A percentile compares a stretch with the other conserved stretches of the same genome.
Evolutionary conservation across 2,329 filamentous ascomycete species (phyloP).

Genomic region (Fusarium aywerte): DNA sequence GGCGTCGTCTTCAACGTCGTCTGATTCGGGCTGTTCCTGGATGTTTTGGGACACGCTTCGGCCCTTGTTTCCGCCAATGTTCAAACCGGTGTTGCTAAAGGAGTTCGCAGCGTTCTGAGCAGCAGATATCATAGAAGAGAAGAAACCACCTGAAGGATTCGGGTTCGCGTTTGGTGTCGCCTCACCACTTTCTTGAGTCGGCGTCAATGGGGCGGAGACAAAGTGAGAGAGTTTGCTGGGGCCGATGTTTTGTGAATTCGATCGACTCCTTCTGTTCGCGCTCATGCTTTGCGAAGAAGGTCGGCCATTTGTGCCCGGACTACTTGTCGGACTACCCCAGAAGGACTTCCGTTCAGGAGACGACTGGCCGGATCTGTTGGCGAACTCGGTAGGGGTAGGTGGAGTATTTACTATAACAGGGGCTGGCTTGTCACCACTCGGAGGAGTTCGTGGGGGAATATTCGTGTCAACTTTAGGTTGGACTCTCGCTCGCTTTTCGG

Average conservation of each 20-base stretch:
- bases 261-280: conserved; percentile 68
- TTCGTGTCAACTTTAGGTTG: conserved; percentile 48
- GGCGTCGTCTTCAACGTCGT: conserved; percentile 53
- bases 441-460: conserved; percentile 60
- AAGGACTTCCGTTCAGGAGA: conserved; percentile 48
- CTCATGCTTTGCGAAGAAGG: conserved; percentile 75
- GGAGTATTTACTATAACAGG: conserved; percentile 73
- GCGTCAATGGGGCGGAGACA: conserved; percentile 77
- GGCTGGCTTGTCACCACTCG: conserved; percentile 55
- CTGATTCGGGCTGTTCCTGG: conserved; percentile 43
- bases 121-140: conserved; percentile 91
- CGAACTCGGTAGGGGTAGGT: conserved; percentile 68
- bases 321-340: conserved; percentile 43
- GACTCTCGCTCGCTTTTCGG: conserved; percentile 45
- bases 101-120: conserved; percentile 90
- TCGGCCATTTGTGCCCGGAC: conserved; percentile 61
- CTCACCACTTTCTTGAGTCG: conserved; percentile 74
- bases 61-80: conserved; percentile 59
- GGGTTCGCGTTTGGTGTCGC: conserved; percentile 66
- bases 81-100: conserved; percentile 71
- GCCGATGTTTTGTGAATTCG: conserved; percentile 65
- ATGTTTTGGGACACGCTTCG: conserved; percentile 40
- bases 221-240: conserved; percentile 91
- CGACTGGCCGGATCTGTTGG: conserved; percentile 36
- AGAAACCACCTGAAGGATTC: conserved; percentile 73